A percentile compares a stretch with the other conserved stretches of the same genome.
phyloP scores from a whole-genome alignment of 305 asterid genomes.

The Plantago coronopus region DNA sequence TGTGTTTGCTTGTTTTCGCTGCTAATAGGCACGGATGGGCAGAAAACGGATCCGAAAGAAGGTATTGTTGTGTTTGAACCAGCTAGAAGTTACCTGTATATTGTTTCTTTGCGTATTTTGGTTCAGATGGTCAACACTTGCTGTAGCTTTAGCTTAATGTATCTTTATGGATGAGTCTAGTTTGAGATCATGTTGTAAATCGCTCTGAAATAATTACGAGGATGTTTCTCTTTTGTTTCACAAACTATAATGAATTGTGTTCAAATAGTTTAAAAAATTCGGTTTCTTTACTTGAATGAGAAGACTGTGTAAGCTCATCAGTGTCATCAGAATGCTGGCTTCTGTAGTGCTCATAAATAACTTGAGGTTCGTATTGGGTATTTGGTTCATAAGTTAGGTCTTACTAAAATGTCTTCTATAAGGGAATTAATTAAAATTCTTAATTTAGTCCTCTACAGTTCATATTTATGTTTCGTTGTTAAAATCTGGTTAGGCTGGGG shows the following conservation, averaged over 20 bases:
- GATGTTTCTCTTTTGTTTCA: not conserved
- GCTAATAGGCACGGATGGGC: constrained; percentile 30
- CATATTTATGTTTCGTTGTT: too few relatives aligned
- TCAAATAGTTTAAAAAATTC: not conserved
- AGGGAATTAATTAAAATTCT: too few relatives aligned
- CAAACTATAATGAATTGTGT: not conserved
- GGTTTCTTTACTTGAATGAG: not conserved
- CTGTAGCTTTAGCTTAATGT: too few relatives aligned
- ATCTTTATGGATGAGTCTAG: too few relatives aligned
- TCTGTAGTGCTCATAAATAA: too few relatives aligned
- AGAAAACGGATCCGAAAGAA: constrained; percentile 50
- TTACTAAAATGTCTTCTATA: not conserved
- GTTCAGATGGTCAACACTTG: too few relatives aligned
- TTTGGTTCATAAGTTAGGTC: not conserved
- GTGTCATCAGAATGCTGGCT: not conserved
- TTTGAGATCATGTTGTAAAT: too few relatives aligned
- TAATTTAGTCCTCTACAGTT: too few relatives aligned
- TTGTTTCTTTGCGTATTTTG: not conserved
- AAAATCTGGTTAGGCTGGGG: too few relatives aligned
- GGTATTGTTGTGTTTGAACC: constrained; percentile 27
- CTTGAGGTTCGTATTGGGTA: not conserved
- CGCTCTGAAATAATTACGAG: not conserved
- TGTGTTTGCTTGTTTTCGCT: constrained; percentile 36
- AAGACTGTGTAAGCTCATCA: not conserved
- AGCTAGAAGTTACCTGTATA: not conserved